Percentiles rank a stretch among this genome's conserved stretches.
phyloP scores from a whole-genome alignment of 2,329 filamentous ascomycete genomes.

The Exophiala phaeomuriformis region DNA sequence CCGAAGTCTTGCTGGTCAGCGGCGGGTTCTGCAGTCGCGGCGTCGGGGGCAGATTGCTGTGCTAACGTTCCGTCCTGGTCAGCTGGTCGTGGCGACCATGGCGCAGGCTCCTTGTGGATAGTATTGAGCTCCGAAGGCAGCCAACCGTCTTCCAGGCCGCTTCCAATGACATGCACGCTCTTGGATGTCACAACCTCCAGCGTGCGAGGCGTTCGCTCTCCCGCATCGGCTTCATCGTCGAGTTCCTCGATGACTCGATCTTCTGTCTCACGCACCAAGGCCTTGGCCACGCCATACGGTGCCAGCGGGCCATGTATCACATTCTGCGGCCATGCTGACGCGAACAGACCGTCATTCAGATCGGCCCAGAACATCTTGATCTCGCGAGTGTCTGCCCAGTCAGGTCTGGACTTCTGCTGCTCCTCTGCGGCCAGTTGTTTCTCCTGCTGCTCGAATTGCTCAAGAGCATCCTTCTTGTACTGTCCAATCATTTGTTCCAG shows the following conservation, averaged over 20 bases:
- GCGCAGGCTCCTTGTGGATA: constrained; percentile 1
- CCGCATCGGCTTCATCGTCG: background rate
- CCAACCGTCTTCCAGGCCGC: constrained; percentile 16
- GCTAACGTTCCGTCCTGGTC: background rate
- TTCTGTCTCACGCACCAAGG: background rate
- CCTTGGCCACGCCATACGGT: constrained; percentile 23
- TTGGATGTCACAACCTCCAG: constrained; percentile 6
- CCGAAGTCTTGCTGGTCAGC: background rate
- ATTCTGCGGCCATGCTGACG: constrained; percentile 37
- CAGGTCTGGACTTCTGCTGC: constrained; percentile 12
- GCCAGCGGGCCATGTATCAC: constrained; percentile 40
- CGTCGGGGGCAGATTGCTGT: background rate
- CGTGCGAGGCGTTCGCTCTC: background rate
- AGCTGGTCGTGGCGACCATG: constrained; percentile 1
- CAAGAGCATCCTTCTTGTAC: constrained; percentile 3
- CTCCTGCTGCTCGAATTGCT: constrained; percentile 1
- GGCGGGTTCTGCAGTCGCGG: background rate
- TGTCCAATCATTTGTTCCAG: constrained; percentile 1
- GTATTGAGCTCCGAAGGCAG: constrained; percentile 6
- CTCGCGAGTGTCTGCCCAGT: constrained; percentile 29
- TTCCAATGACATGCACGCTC: constrained; percentile 18
- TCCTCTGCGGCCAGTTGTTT: constrained; percentile 5
- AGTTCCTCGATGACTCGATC: background rate
- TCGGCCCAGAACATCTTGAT: constrained; percentile 44
- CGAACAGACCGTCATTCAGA: constrained; percentile 44